Evolutionary conservation across 2,329 filamentous ascomycete genomes (phyloP), one percentile per base, ranked within the genome.

Genomic region (Verticillium albo-atrum): DNA sequence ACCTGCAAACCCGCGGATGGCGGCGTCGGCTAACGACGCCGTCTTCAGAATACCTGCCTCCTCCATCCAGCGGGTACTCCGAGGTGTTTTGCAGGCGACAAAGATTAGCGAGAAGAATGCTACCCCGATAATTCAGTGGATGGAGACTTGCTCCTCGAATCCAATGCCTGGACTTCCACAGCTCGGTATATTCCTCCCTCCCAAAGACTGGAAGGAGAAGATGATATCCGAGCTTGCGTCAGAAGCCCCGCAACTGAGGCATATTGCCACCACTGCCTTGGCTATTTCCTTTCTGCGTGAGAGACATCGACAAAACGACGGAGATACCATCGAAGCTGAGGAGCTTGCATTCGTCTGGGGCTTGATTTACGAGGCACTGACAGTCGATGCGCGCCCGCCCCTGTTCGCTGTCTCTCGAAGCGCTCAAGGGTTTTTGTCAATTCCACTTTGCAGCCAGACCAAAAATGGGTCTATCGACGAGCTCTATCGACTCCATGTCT

Each of bases 401-500:
- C 47, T 51, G 5, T 57, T 61, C 50, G 28, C 37, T 2, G 62
- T 61, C 1, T 61, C 66, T 17, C 69, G 70, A 47, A 72, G 69
- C 51, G 66, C 74, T 1, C 71, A 74, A 55, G 74, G 74, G 9
- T 73, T 74, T 35, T 60, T 73, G 2, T 62, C 69, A 15, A 65
- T 75, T 4, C 67, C 73, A 1, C 66, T 76, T 3, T 77, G 73
- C 63, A 74, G 70, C 60, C 58, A 72, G 3, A 61, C 70, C 6
- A 61, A 67, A 20, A 64, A 73, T 34, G 70, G 70, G 1, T 64
- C 60, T 28, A 74, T 75, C 55, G 70, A 71, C 27, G 68, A 74
- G 55, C 68, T 75, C 1, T 69, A 70, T 58, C 68, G 73, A 10
- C 65, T 77, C 3, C 73, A 77, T 58, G 67, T 75, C 10, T 72